A percentile compares a stretch with the other conserved stretches of the same genome.
These are phyloP conservation scores for Backusella morwellensis DNA, from an alignment of 192 early-diverging fungal species.

Conservation along the genomic window DNA sequence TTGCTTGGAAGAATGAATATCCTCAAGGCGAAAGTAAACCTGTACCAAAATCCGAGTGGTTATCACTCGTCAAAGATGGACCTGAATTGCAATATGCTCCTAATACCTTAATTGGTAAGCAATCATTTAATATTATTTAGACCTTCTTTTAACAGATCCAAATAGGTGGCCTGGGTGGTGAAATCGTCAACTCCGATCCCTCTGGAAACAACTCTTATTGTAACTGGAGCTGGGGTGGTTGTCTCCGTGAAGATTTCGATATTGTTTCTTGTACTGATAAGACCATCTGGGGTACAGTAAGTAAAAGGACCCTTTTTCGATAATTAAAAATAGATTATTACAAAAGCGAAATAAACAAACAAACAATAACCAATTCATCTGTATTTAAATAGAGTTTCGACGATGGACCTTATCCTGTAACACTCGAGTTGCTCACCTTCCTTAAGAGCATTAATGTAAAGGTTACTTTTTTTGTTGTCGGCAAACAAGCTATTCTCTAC, in stretches of 20 bases:
- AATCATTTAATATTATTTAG: neutral
- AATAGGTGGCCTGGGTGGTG: neutral
- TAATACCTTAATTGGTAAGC: conserved; percentile 26
- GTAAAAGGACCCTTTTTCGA: neutral
- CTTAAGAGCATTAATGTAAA: conserved; percentile 39
- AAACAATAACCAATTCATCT: neutral
- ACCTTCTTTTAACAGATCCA: neutral
- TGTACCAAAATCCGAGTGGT: conserved; percentile 36
- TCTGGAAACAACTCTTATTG: conserved; percentile 35
- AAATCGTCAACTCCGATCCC: conserved; percentile 15
- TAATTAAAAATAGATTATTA: neutral
- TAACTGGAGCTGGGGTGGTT: conserved; percentile 53
- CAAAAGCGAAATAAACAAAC: neutral
- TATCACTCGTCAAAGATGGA: conserved; percentile 31
- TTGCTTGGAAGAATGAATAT: conserved; percentile 32
- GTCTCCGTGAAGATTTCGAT: conserved; percentile 29
- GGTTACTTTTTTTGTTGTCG: conserved; percentile 56
- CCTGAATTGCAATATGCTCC: conserved; percentile 37
- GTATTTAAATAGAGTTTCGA: conserved; percentile 40
- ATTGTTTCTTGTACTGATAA: conserved; percentile 42
- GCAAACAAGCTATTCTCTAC: conserved; percentile 45
- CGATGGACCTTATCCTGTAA: conserved; percentile 48
- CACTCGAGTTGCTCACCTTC: conserved; percentile 38
- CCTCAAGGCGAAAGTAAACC: conserved; percentile 36
- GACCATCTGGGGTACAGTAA: conserved; percentile 42